Conservation (phyloP, 331 rosid genomes). For the Dryas integrifolia region DNA sequence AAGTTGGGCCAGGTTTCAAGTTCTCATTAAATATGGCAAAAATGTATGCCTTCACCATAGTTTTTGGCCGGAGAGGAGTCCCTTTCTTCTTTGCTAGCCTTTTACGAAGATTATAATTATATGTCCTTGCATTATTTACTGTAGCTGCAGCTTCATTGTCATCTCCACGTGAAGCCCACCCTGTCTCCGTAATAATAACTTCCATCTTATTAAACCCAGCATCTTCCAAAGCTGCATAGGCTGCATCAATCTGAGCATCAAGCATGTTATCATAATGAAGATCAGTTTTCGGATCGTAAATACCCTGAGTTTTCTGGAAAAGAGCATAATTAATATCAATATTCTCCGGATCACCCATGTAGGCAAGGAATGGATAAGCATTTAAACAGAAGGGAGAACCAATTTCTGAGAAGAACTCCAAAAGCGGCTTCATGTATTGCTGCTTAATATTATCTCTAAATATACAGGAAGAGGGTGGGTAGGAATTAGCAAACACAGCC, state of each 20-base stretch:
- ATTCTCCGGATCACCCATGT: slow-evolving; percentile 51
- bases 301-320: slow-evolving; percentile 65
- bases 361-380: slow-evolving; percentile 76
- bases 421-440: slow-evolving; percentile 78
- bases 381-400: slow-evolving; percentile 91
- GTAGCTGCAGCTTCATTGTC: slow-evolving; percentile 67
- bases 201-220: slow-evolving; percentile 73
- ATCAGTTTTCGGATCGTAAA: slow-evolving; percentile 52
- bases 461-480: slow-evolving; percentile 82
- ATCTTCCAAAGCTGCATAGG: slow-evolving; percentile 73
- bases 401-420: slow-evolving; percentile 70
- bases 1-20: slow-evolving; percentile 53
- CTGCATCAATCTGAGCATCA: slow-evolving; percentile 96
- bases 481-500: slow-evolving; percentile 68
- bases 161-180: slow-evolving; percentile 87
- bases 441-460: slow-evolving; percentile 54
- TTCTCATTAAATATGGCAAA: slow-evolving; percentile 85
- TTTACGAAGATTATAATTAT: slow-evolving; percentile 74
- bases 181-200: slow-evolving; percentile 85
- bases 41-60: slow-evolving; percentile 64
- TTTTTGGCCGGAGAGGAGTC: slow-evolving; percentile 78
- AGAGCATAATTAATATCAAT: slow-evolving; percentile 91
- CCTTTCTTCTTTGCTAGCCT: slow-evolving; percentile 87
- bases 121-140: slow-evolving; percentile 61
- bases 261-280: slow-evolving; percentile 94